Conservation (phyloP, 208 protist genomes). For the Crithidia brevicula region DNA sequence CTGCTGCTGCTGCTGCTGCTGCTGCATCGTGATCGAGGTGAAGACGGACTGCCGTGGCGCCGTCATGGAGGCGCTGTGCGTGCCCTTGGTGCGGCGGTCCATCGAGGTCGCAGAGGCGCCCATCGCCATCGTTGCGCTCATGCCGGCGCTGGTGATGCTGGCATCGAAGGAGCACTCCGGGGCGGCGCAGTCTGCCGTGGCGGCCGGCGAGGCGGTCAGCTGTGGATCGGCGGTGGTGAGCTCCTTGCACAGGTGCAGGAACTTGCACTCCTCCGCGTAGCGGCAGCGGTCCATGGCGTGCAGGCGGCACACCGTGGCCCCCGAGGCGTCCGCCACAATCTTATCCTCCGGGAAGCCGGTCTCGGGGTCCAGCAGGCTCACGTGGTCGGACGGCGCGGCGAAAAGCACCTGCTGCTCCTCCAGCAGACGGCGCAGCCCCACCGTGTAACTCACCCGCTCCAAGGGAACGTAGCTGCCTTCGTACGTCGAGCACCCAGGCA, state of each 20-base stretch:
- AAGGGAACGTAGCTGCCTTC: slow-evolving; percentile 50
- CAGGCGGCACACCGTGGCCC: slow-evolving; percentile 61
- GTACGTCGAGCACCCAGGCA: slow-evolving; percentile 37
- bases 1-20: slow-evolving; percentile 31
- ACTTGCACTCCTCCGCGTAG: slow-evolving; percentile 87
- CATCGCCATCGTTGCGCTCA: slow-evolving; percentile 2
- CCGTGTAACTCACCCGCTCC: slow-evolving; percentile 63
- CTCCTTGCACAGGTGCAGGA: slow-evolving; percentile 82
- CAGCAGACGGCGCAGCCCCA: slow-evolving; percentile 59
- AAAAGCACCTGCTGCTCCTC: slow-evolving; percentile 29
- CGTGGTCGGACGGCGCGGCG: not conserved
- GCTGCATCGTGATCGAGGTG: slow-evolving; percentile 29
- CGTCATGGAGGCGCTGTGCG: slow-evolving; percentile 2
- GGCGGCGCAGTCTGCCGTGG: slow-evolving; percentile 12
- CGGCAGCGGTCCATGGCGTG: slow-evolving; percentile 78
- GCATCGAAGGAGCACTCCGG: slow-evolving; percentile 13
- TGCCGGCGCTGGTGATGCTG: slow-evolving; percentile 18
- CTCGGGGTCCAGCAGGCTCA: slow-evolving; percentile 16
- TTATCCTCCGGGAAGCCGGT: slow-evolving; percentile 33
- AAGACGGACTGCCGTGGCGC: slow-evolving; percentile 28
- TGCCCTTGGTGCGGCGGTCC: slow-evolving; percentile 6
- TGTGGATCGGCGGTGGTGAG: slow-evolving; percentile 40
- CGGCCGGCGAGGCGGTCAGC: slow-evolving; percentile 25
- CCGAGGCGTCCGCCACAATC: slow-evolving; percentile 39
- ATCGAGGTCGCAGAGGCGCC: slow-evolving; percentile 5